Evolutionary conservation across 208 protist species (phyloP).

Genomic region (Wallacemonas rigidus): DNA sequence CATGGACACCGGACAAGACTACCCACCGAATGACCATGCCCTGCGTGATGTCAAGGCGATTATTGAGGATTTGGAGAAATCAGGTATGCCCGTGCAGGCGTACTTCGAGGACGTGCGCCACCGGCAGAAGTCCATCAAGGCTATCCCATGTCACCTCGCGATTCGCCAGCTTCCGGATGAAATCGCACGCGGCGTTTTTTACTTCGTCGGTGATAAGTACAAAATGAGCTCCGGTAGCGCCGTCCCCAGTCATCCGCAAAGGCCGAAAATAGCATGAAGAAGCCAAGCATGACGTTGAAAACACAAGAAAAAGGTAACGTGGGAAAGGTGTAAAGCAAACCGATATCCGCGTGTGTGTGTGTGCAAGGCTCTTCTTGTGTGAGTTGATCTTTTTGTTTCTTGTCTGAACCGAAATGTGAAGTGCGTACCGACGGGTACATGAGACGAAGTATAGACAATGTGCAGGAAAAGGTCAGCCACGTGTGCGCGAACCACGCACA

Average conservation of each 20-base stretch:
- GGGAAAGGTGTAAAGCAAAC: too few relatives aligned
- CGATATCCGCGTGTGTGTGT: too few relatives aligned
- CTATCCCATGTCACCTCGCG: constrained; percentile 85
- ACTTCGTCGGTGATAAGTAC: constrained; percentile 88
- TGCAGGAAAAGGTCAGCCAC: too few relatives aligned
- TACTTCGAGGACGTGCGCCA: constrained; percentile 68
- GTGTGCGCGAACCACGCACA: too few relatives aligned
- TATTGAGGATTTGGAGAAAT: constrained; percentile 72
- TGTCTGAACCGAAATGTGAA: too few relatives aligned
- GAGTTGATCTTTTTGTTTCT: too few relatives aligned
- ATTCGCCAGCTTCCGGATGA: constrained; percentile 88
- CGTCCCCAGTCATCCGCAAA: neutral
- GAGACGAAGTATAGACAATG: too few relatives aligned
- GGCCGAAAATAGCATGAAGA: neutral
- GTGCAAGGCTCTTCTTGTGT: too few relatives aligned
- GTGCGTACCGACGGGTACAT: too few relatives aligned
- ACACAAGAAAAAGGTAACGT: too few relatives aligned
- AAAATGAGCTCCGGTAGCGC: constrained; percentile 7
- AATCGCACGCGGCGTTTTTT: constrained; percentile 85
- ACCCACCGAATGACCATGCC: constrained; percentile 78
- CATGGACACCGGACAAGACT: constrained; percentile 87
- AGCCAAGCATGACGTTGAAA: neutral
- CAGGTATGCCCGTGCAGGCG: constrained; percentile 59
- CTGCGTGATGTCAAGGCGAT: constrained; percentile 70
- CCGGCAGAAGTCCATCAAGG: constrained; percentile 66